These are phyloP conservation scores for Phytophthora macrochlamydospora DNA, from an alignment of 352 stramenopile species.

Conservation along the genomic window DNA sequence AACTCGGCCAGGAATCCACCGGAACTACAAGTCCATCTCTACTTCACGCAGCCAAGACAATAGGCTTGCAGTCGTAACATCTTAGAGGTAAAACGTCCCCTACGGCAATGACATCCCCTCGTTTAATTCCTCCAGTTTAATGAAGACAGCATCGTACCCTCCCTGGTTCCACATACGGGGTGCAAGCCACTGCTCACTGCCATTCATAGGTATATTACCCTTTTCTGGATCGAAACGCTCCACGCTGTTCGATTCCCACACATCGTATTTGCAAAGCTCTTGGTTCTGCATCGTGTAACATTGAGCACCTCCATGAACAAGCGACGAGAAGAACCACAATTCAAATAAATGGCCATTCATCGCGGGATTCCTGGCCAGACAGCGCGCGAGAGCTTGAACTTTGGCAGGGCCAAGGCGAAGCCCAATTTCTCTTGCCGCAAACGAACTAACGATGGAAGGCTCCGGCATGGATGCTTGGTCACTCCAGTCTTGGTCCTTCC, in stretches of 20 bases:
- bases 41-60: neutral
- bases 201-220: neutral
- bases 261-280: neutral
- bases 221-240: neutral
- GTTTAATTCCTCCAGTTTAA: neutral
- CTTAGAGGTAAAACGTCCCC: neutral
- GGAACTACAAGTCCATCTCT: constrained; percentile 4
- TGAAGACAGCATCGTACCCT: neutral
- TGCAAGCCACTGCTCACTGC: neutral
- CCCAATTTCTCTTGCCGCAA: neutral
- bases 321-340: constrained; percentile 5
- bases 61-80: neutral
- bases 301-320: neutral
- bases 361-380: neutral
- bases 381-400: neutral
- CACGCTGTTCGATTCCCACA: neutral
- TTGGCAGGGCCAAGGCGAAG: neutral
- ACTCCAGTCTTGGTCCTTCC: neutral
- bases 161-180: neutral
- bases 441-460: neutral
- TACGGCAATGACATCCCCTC: neutral
- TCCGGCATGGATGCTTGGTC: neutral
- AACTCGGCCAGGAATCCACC: neutral
- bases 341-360: constrained; percentile 2
- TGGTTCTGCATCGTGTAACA: neutral